phyloP scores from a whole-genome alignment of 305 asterid species.

The Fraxinus sp. region DNA sequence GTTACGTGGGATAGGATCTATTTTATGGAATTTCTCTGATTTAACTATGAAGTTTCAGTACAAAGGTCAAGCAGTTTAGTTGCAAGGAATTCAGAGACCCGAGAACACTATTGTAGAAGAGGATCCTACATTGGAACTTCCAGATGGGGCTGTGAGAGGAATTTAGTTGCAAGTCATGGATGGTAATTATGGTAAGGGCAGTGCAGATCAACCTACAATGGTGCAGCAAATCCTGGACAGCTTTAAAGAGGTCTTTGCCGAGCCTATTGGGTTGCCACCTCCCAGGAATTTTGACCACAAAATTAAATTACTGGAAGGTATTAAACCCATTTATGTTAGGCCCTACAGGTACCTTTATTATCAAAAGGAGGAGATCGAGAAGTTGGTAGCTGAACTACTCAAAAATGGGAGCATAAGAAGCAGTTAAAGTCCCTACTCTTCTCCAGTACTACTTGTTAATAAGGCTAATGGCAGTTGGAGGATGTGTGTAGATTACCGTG shows the following conservation, averaged over 20 bases:
- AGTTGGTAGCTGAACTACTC: neutral
- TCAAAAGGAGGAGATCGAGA: neutral
- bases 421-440: neutral
- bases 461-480: neutral
- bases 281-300: neutral
- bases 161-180: neutral
- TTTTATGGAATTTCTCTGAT: neutral
- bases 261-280: neutral
- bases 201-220: too few relatives aligned
- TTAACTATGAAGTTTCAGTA: too few relatives aligned
- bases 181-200: too few relatives aligned
- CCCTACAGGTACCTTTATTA: neutral
- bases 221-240: too few relatives aligned
- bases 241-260: neutral
- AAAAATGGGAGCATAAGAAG: neutral
- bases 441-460: neutral
- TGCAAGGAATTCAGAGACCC: too few relatives aligned
- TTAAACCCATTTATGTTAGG: neutral
- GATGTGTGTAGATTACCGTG: constrained; percentile 1
- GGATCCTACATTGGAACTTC: too few relatives aligned
- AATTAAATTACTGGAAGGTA: neutral
- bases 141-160: neutral
- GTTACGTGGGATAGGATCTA: neutral
- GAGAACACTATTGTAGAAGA: too few relatives aligned
- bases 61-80: too few relatives aligned